Base-by-base conservation (phyloP, 371 early-diverging fungal species). In the Mortierella sp. region DNA sequence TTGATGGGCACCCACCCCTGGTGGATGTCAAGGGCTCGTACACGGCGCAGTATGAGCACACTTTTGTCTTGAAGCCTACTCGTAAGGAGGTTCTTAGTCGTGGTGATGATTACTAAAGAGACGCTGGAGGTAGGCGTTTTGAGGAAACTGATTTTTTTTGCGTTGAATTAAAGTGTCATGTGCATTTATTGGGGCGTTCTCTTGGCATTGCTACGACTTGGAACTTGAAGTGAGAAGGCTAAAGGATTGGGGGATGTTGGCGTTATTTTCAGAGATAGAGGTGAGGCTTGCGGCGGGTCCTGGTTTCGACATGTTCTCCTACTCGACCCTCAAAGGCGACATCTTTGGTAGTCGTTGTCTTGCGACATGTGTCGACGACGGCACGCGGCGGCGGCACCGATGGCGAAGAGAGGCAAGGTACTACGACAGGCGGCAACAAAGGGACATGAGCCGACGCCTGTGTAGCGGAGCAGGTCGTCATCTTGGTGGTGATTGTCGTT, bases 31-130 rank as follows among this genome's bases (percentile, higher is more conserved):
- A 93, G 87, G 99, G 99, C 6, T 95, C 94, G 51, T 97, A 94
- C 87, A 99, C 99, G 24, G 98, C 99, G 14, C 99, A 99, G 91
- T 99, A 93, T 82, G 99, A 99, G 83, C 99, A 99, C 86, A 99
- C 99, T 10, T 90, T 99, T 16, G 86, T 98, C 43, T 89, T 99
- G 69, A 89, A 95, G 74, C 98, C 98, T 5, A 97, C 96, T 1
- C 90, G 94, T 87, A 98, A 98, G 90, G 98, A 98, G 88, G 95
- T 88, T 24, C 74, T 92, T 54, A 89, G 90, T 77, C 90, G 93
- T 28, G 92, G 92, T 37, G 93, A 93, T 44, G 93, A 93, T 74
- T 92, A 92, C 72, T 92, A 88, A 70, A 44, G 24, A 19, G 53
- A 4, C 13, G 24, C 13, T 10, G 48, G 48, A 10, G 48, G 48